A percentile compares a stretch with the other conserved stretches of the same genome.
These are phyloP conservation scores for Penicillium herquei DNA, from an alignment of 495 filamentous ascomycete genomes.

Conservation along the genomic window DNA sequence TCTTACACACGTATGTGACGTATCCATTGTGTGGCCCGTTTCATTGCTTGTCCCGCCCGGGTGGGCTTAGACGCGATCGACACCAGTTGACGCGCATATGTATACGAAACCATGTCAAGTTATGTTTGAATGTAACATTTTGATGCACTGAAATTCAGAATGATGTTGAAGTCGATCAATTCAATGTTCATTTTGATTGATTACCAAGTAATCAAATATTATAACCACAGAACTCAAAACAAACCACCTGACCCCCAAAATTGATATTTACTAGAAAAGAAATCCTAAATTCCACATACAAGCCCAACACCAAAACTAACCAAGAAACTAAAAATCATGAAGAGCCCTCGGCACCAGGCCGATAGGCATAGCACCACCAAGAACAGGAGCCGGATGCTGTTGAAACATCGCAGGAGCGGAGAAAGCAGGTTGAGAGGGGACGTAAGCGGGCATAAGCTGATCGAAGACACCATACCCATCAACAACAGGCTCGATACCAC, in stretches of 20 bases:
- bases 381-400: conserved; percentile 16
- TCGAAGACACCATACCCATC: conserved; percentile 26
- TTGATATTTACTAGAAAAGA: background rate
- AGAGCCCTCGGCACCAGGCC: conserved; percentile 26
- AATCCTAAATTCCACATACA: background rate
- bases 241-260: background rate
- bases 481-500: conserved; percentile 21
- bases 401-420: conserved; percentile 19
- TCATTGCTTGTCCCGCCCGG: no score
- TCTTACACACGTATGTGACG: no score
- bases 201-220: no score
- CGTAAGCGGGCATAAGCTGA: conserved; percentile 25
- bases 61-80: no score
- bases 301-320: background rate
- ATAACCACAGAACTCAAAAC: no score
- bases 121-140: no score
- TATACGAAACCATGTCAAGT: no score
- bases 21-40: no score
- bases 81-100: no score
- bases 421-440: conserved; percentile 10
- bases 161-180: no score
- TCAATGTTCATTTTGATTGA: no score
- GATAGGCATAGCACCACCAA: conserved; percentile 28
- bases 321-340: conserved; percentile 21
- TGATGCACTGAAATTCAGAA: no score